These are phyloP conservation scores for Anaeromyces robustus DNA, from an alignment of 192 early-diverging fungal species.

Conservation along the genomic window DNA sequence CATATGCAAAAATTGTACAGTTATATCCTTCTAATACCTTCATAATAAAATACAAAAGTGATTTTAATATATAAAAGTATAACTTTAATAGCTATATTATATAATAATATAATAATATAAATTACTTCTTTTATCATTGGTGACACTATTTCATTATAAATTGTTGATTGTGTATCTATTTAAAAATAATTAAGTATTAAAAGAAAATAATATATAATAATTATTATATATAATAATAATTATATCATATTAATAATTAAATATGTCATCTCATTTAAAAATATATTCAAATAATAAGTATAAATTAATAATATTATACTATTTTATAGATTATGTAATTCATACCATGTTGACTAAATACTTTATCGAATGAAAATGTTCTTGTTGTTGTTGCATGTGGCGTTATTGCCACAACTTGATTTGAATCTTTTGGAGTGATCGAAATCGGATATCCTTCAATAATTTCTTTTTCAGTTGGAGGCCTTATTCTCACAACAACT, in stretches of 20 bases:
- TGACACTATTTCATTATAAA: slow-evolving; percentile 62
- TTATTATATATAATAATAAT: neutral
- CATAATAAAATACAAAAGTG: too few species aligned
- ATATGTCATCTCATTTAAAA: too few species aligned
- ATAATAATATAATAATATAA: too few species aligned
- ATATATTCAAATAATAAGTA: too few species aligned
- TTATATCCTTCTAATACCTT: slow-evolving; percentile 31
- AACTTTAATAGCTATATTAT: too few species aligned
- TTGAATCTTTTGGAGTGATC: slow-evolving; percentile 29
- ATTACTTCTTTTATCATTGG: slow-evolving; percentile 74
- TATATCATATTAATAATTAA: neutral
- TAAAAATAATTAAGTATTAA: too few species aligned
- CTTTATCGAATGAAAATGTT: slow-evolving; percentile 77
- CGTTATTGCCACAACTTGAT: slow-evolving; percentile 25
- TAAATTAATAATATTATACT: too few species aligned
- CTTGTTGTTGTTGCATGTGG: slow-evolving; percentile 34
- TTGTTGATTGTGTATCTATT: slow-evolving; percentile 46
- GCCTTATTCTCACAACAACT: slow-evolving; percentile 41
- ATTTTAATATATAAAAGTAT: too few species aligned
- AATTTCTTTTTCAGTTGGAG: slow-evolving; percentile 43
- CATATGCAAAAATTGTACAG: slow-evolving; percentile 72
- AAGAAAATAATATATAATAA: too few species aligned
- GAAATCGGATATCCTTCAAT: slow-evolving; percentile 42
- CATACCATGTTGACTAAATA: slow-evolving; percentile 52
- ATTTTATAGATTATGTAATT: too few species aligned